Conservation (phyloP, 805 yeast genomes). For the Starmera caribaea region DNA sequence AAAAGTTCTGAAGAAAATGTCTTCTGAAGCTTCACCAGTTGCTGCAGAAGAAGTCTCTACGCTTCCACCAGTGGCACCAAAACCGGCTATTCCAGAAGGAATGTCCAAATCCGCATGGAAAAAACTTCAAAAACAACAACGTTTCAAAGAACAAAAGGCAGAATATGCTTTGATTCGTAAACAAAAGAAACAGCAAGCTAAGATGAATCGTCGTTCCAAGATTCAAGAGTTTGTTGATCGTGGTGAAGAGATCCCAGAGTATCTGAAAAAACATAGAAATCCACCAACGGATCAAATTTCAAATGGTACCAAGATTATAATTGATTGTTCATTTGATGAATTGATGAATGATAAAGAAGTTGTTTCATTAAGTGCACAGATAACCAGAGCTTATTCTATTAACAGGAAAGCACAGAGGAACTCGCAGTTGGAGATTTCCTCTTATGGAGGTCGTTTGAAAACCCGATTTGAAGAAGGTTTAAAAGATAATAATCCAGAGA, state of each 20-base stretch:
- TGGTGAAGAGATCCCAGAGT: conserved; percentile 30
- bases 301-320: conserved; percentile 45
- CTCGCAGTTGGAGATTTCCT: conserved; percentile 50
- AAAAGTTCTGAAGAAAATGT: too few species aligned
- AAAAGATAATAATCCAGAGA: conserved; percentile 39
- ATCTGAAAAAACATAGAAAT: conserved; percentile 26
- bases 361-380: conserved; percentile 66
- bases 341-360: conserved; percentile 69
- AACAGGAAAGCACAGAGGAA: conserved; percentile 52
- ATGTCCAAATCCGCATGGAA: conserved; percentile 86
- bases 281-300: conserved; percentile 32
- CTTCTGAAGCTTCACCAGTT: background rate
- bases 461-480: conserved; percentile 59
- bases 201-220: conserved; percentile 28
- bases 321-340: conserved; percentile 90
- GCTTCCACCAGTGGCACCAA: conserved; percentile 1
- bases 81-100: conserved; percentile 58
- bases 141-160: conserved; percentile 57
- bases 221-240: conserved; percentile 25
- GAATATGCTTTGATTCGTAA: conserved; percentile 43
- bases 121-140: conserved; percentile 45
- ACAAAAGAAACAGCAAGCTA: conserved; percentile 42
- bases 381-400: conserved; percentile 74
- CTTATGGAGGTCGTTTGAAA: conserved; percentile 57
- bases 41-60: background rate